These are phyloP conservation scores for Xylaria sp. DNA, from an alignment of 2,329 filamentous ascomycete genomes.

Conservation along the genomic window DNA sequence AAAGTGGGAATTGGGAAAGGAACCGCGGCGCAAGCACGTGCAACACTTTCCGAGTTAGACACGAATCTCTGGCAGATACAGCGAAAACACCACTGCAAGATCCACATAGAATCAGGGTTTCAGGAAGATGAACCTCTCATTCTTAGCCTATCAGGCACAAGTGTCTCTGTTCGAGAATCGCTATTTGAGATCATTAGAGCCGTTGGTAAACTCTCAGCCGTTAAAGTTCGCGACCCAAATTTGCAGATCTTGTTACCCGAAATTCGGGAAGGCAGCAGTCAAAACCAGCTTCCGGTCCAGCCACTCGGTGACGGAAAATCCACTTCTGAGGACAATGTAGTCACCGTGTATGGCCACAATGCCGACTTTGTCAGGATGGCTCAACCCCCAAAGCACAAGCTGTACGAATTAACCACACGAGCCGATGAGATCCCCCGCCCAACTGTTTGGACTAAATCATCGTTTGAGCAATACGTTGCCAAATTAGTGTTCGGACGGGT, in stretches of 20 bases:
- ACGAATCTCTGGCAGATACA: constrained; percentile 41
- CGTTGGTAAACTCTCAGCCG: constrained; percentile 41
- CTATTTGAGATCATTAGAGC: constrained; percentile 43
- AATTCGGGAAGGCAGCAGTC: constrained; percentile 28
- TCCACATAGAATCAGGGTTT: constrained; percentile 39
- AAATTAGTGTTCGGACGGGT: constrained; percentile 43
- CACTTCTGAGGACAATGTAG: constrained; percentile 33
- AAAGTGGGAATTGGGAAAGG: constrained; percentile 43
- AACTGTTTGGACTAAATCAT: constrained; percentile 42
- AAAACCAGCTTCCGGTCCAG: constrained; percentile 26
- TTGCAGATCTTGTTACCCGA: constrained; percentile 35
- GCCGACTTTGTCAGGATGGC: constrained; percentile 13
- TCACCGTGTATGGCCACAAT: constrained; percentile 38
- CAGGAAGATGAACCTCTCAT: constrained; percentile 35
- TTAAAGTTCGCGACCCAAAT: constrained; percentile 40
- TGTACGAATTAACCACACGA: constrained; percentile 37
- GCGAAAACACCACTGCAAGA: constrained; percentile 40
- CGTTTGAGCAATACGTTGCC: constrained; percentile 46
- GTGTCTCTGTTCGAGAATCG: constrained; percentile 41
- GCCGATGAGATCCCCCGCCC: constrained; percentile 44
- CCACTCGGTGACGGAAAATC: constrained; percentile 33
- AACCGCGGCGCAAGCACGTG: constrained; percentile 40
- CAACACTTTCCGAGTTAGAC: constrained; percentile 39
- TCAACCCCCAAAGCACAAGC: constrained; percentile 3
- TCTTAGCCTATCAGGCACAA: constrained; percentile 44